These are phyloP conservation scores for Globisporangium camurandrum DNA, from an alignment of 352 stramenopile genomes.

Conservation along the genomic window DNA sequence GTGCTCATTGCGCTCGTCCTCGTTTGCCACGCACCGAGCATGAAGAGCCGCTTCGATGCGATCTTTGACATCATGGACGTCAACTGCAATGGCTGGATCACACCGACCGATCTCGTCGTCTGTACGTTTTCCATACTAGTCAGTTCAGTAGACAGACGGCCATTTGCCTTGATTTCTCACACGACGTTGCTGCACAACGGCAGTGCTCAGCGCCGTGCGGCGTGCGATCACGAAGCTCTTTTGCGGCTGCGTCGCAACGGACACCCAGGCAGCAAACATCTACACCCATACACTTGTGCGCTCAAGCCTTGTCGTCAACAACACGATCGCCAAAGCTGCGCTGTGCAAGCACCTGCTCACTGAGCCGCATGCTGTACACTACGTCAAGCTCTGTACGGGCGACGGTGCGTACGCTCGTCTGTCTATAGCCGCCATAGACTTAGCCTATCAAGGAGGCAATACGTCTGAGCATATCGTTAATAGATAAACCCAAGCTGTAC, in stretches of 20 bases:
- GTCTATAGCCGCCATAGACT: no score
- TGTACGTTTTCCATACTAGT: constrained; percentile 14
- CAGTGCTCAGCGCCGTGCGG: constrained; percentile 39
- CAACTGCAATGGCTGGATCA: constrained; percentile 24
- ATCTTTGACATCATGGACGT: constrained; percentile 59
- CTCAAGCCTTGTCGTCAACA: constrained; percentile 17
- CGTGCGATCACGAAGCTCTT: constrained; percentile 58
- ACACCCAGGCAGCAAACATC: constrained; percentile 27
- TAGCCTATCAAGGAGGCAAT: no score
- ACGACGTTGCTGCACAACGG: not conserved
- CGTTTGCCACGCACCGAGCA: constrained; percentile 50
- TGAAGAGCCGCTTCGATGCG: constrained; percentile 54
- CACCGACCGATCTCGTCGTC: constrained; percentile 34
- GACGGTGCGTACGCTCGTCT: constrained; percentile 19
- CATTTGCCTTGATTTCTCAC: not conserved
- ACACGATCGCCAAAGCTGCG: constrained; percentile 20
- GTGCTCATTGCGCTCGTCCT: constrained; percentile 52
- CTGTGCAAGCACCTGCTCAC: constrained; percentile 51
- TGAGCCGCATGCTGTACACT: constrained; percentile 44
- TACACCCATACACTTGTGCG: constrained; percentile 36
- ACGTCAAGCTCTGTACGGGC: constrained; percentile 53
- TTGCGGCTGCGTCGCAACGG: constrained; percentile 33
- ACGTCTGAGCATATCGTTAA: no score
- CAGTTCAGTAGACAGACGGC: not conserved
- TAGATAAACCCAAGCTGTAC: constrained; percentile 58